These are phyloP conservation scores for Fraxinus xanthoxyloides DNA, from an alignment of 305 asterid genomes.

Conservation along the genomic window DNA sequence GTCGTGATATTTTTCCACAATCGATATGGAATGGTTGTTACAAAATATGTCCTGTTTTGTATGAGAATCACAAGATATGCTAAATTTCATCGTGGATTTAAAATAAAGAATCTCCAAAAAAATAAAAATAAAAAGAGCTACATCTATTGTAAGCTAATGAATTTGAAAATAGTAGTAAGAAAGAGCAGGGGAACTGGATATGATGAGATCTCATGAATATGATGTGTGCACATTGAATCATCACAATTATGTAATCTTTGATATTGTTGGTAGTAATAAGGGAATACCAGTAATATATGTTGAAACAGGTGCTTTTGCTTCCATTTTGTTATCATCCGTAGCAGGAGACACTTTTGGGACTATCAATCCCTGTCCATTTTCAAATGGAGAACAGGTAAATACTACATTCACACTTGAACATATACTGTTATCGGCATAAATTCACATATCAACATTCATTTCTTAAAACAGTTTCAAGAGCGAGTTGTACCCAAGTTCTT, in stretches of 20 bases:
- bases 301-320: conserved; percentile 35
- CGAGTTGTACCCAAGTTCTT: background rate
- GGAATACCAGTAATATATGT: conserved; percentile 45
- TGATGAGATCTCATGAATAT: background rate
- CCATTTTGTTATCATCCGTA: conserved; percentile 31
- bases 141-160: background rate
- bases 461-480: background rate
- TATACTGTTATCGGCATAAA: background rate
- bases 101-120: background rate
- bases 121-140: background rate
- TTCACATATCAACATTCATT: background rate
- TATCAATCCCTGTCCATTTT: conserved; percentile 46
- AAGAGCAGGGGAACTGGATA: background rate
- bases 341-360: conserved; percentile 50
- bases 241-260: conserved; percentile 1
- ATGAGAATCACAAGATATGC: background rate
- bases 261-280: background rate
- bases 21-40: background rate
- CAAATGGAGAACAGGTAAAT: conserved; percentile 14
- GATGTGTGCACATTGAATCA: background rate
- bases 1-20: background rate
- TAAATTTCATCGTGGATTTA: background rate
- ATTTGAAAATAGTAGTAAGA: background rate
- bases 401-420: conserved; percentile 10
- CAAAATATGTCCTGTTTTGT: background rate